A percentile compares a stretch with the other conserved stretches of the same genome.
Evolutionary conservation across 116 monocot species (phyloP).

Genomic region (Posidonia oceanica): DNA sequence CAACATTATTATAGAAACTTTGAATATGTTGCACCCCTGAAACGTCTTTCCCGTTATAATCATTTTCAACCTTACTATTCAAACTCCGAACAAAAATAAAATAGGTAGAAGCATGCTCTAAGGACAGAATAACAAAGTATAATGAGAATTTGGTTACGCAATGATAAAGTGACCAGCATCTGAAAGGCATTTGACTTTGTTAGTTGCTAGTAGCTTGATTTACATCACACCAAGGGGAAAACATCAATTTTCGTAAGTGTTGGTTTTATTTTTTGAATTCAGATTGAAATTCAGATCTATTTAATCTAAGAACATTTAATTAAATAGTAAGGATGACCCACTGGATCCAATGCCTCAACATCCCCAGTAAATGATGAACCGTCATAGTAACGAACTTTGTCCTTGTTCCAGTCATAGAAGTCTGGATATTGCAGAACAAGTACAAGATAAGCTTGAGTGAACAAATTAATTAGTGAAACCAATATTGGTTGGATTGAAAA

Average conservation of each 20-base stretch:
- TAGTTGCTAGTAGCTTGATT: slow-evolving; percentile 32
- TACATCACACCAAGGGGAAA: neutral
- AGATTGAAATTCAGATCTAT: no score
- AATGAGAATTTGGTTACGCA: slow-evolving; percentile 19
- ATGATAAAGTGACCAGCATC: slow-evolving; percentile 92
- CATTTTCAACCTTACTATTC: neutral
- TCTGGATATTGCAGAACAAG: slow-evolving; percentile 20
- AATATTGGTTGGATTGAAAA: no score
- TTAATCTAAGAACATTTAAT: no score
- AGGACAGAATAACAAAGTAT: neutral
- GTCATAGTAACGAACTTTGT: slow-evolving; percentile 74
- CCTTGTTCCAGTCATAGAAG: slow-evolving; percentile 83
- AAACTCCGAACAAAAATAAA: no score
- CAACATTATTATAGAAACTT: no score
- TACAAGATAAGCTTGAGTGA: neutral
- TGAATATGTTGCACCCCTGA: no score
- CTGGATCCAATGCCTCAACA: slow-evolving; percentile 60
- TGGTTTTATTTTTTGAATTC: no score
- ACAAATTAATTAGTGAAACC: no score
- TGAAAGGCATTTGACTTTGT: no score
- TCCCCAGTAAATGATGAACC: slow-evolving; percentile 90
- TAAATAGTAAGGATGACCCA: slow-evolving; percentile 20
- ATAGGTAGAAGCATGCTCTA: no score
- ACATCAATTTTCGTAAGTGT: neutral
- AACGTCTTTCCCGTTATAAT: slow-evolving; percentile 50